A percentile compares a stretch with the other conserved stretches of the same genome.
Conservation (phyloP, 306 rosid species). For the Prunus persica region Prunus_persica_NCBIv2 NC_034014.1:3186501-3187000, state of each 20-base stretch:
- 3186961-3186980: too few relatives aligned
- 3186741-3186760: background rate
- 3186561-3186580: background rate
- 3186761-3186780: background rate
- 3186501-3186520: background rate
- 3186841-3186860: background rate
- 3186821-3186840: background rate
- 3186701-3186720: background rate
- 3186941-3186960: too few relatives aligned
- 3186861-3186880: background rate
- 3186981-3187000: too few relatives aligned
- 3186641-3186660: background rate
- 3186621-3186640: background rate
- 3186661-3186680: background rate
- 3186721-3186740: background rate
- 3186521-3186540: background rate
- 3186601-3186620: background rate
- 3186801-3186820: background rate
- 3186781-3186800: background rate
- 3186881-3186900: background rate
- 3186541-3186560: constrained; percentile 7
- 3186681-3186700: background rate
- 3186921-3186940: background rate
- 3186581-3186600: constrained; percentile 11
- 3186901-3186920: background rate